Percentiles rank a stretch among this genome's conserved stretches.
These are phyloP conservation scores for Neolentinus lepideus DNA, from an alignment of 1,284 basidiomycete genomes.

Conservation along the genomic window DNA sequence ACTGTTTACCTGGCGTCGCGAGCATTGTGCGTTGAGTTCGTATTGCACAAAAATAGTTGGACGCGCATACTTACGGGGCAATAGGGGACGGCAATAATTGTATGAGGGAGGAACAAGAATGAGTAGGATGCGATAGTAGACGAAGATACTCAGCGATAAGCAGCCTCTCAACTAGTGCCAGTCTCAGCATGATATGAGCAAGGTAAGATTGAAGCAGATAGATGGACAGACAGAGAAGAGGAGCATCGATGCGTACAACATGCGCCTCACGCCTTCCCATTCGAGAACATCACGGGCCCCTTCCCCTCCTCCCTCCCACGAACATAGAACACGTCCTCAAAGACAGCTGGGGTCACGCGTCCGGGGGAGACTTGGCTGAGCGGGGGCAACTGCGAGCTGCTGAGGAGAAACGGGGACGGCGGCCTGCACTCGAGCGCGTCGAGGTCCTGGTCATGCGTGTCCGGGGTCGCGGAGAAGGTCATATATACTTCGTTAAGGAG, in stretches of 20 bases:
- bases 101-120: too few relatives aligned
- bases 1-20: too few relatives aligned
- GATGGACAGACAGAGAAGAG: not conserved
- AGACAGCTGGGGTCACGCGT: not conserved
- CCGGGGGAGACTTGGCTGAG: not conserved
- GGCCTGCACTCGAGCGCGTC: not conserved
- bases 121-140: too few relatives aligned
- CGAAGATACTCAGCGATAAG: too few relatives aligned
- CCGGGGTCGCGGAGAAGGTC: not conserved
- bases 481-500: not conserved
- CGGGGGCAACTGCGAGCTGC: not conserved
- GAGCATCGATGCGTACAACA: not conserved
- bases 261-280: not conserved
- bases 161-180: too few relatives aligned
- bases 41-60: too few relatives aligned
- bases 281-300: not conserved
- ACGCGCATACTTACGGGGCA: too few relatives aligned
- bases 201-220: not conserved
- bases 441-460: not conserved
- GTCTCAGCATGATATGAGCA: too few relatives aligned
- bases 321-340: not conserved
- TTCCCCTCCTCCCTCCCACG: not conserved
- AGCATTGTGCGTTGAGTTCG: too few relatives aligned
- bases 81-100: too few relatives aligned
- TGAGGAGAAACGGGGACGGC: not conserved